Percentiles rank a stretch among this genome's conserved stretches.
phyloP scores from a whole-genome alignment of 768 basidiomycete genomes.

The Phaeotremella skinneri region DNA sequence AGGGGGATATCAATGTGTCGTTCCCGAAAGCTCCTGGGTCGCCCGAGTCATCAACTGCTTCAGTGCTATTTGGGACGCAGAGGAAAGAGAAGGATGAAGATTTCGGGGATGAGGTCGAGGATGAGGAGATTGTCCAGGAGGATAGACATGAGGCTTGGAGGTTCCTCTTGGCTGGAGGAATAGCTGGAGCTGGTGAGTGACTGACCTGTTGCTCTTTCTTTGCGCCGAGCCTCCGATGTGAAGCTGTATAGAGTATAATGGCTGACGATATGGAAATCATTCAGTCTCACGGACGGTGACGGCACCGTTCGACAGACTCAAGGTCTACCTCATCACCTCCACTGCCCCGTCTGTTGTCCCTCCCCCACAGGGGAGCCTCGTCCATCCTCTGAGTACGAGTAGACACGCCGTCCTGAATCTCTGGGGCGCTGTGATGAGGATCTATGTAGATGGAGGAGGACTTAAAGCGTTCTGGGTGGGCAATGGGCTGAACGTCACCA shows the following conservation, averaged over 20 bases:
- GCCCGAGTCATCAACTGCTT: conserved; percentile 14
- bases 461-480: conserved; percentile 96
- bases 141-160: conserved; percentile 62
- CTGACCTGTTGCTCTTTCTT: neutral
- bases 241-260: too few species aligned
- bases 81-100: conserved; percentile 24
- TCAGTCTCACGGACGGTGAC: conserved; percentile 93
- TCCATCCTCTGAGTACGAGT: conserved; percentile 14
- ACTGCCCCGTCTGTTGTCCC: conserved; percentile 9
- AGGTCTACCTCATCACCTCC: conserved; percentile 87
- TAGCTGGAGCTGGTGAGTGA: conserved; percentile 83
- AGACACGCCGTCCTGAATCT: conserved; percentile 57
- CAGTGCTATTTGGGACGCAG: conserved; percentile 15
- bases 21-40: conserved; percentile 42
- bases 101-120: conserved; percentile 31
- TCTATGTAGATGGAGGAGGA: conserved; percentile 82
- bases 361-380: conserved; percentile 7
- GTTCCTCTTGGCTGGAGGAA: conserved; percentile 88
- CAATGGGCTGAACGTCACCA: conserved; percentile 78
- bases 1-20: conserved; percentile 61
- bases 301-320: conserved; percentile 94
- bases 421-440: conserved; percentile 67
- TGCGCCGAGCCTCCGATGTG: neutral
- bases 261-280: conserved; percentile 2
- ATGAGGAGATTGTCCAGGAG: conserved; percentile 54